Conservation (phyloP, 2,329 filamentous ascomycete species). For the Stagonosporopsis cucurbitacearum region DNA sequence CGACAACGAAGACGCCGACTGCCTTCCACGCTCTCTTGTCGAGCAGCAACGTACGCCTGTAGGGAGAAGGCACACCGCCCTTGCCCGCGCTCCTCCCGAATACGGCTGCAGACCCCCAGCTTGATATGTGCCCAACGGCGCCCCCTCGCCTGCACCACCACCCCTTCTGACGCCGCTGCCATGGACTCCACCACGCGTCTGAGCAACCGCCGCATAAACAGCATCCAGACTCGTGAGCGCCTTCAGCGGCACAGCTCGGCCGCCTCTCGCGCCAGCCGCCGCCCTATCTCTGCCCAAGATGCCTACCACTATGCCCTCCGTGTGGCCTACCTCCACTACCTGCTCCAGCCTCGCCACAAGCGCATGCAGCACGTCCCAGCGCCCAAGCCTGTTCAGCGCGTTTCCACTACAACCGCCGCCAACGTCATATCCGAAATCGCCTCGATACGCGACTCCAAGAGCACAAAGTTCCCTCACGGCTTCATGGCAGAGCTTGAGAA, state of each 20-base stretch:
- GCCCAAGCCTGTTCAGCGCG: slow-evolving; percentile 68
- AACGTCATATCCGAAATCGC: slow-evolving; percentile 83
- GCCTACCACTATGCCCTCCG: slow-evolving; percentile 91
- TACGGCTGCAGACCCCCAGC: slow-evolving; percentile 22
- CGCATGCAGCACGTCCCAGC: slow-evolving; percentile 81
- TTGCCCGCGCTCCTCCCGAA: slow-evolving; percentile 4
- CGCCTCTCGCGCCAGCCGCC: slow-evolving; percentile 42
- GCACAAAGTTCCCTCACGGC: slow-evolving; percentile 72
- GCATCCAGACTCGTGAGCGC: slow-evolving; percentile 50
- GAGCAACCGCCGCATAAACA: slow-evolving; percentile 52
- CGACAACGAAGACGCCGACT: too few relatives aligned
- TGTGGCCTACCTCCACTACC: slow-evolving; percentile 88
- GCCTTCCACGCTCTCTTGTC: neutral
- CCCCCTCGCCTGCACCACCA: slow-evolving; percentile 5
- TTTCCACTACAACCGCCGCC: slow-evolving; percentile 76
- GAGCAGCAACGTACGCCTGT: neutral
- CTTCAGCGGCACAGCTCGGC: slow-evolving; percentile 47
- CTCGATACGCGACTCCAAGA: slow-evolving; percentile 70
- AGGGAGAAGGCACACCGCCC: slow-evolving; percentile 28
- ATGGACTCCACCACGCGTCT: slow-evolving; percentile 42
- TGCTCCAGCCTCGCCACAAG: slow-evolving; percentile 88
- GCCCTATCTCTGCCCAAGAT: slow-evolving; percentile 66
- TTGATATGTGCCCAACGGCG: slow-evolving; percentile 36
- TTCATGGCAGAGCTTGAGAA: slow-evolving; percentile 76
- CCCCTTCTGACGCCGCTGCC: slow-evolving; percentile 13